These are phyloP conservation scores for Barbatosphaeria neglecta DNA, from an alignment of 495 filamentous ascomycete species.

Conservation along the genomic window DNA sequence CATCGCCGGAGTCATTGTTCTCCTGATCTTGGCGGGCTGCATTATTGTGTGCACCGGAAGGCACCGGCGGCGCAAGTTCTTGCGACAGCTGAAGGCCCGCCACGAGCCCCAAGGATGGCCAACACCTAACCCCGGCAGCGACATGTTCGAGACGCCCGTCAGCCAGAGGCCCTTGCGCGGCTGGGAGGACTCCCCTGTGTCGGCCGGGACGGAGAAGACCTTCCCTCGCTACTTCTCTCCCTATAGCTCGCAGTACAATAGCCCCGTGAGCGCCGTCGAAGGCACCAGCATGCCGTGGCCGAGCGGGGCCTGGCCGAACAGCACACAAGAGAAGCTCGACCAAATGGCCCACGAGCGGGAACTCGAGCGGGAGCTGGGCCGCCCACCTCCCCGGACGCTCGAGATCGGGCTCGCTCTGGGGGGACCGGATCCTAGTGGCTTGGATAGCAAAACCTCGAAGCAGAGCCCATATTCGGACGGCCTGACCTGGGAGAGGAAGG, in stretches of 20 bases:
- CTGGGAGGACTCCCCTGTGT: constrained; percentile 36
- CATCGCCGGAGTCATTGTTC: constrained; percentile 29
- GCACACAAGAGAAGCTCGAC: constrained; percentile 14
- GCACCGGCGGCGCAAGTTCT: constrained; percentile 30
- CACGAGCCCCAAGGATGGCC: constrained; percentile 27
- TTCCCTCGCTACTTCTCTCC: constrained; percentile 38
- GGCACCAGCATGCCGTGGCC: constrained; percentile 16
- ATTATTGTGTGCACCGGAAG: constrained; percentile 38
- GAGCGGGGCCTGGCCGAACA: constrained; percentile 11
- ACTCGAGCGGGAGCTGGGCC: constrained; percentile 2
- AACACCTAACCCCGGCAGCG: constrained; percentile 16
- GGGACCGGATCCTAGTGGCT: constrained; percentile 16
- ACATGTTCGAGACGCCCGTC: constrained; percentile 37
- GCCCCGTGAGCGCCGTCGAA: constrained; percentile 29
- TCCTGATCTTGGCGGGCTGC: constrained; percentile 30
- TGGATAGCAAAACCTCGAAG: constrained; percentile 15
- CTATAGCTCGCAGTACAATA: constrained; percentile 34
- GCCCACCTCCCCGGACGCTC: constrained; percentile 10
- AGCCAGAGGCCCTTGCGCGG: constrained; percentile 34
- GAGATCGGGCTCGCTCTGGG: constrained; percentile 25
- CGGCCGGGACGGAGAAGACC: constrained; percentile 18
- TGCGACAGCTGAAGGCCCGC: constrained; percentile 23
- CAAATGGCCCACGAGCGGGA: constrained; percentile 12
- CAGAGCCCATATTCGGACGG: neutral
- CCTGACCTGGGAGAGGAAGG: constrained; percentile 10